phyloP scores from a whole-genome alignment of 2,329 filamentous ascomycete species.

The Apiospora malaysiana region DNA sequence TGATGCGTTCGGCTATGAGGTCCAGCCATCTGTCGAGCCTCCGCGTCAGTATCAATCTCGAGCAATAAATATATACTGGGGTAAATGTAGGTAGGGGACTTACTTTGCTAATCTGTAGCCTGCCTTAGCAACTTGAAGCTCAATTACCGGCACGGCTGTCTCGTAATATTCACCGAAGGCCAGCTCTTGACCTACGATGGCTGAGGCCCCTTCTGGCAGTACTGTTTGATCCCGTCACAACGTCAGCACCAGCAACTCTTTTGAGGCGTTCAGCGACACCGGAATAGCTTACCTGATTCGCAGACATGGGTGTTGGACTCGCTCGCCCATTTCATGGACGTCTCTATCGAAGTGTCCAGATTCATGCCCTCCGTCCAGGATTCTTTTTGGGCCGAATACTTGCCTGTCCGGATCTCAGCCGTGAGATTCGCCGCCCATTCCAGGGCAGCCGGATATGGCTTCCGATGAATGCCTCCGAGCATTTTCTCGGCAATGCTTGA shows the following conservation, averaged over 20 bases:
- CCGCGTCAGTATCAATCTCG: background rate
- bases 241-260: background rate
- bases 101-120: slow-evolving; percentile 68
- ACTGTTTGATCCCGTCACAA: slow-evolving; percentile 47
- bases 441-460: slow-evolving; percentile 56
- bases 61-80: background rate
- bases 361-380: slow-evolving; percentile 64
- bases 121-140: slow-evolving; percentile 70
- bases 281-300: slow-evolving; percentile 55
- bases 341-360: slow-evolving; percentile 58
- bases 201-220: slow-evolving; percentile 64
- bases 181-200: slow-evolving; percentile 65
- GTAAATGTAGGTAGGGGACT: too few species aligned
- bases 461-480: slow-evolving; percentile 59
- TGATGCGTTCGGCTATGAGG: slow-evolving; percentile 53
- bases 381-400: slow-evolving; percentile 55
- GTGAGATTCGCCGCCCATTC: slow-evolving; percentile 64
- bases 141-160: slow-evolving; percentile 66
- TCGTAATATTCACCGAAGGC: slow-evolving; percentile 65
- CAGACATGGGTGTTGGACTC: slow-evolving; percentile 69
- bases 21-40: slow-evolving; percentile 59
- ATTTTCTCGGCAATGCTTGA: slow-evolving; percentile 70
- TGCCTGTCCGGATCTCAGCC: slow-evolving; percentile 59
- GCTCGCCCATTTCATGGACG: slow-evolving; percentile 67
- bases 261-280: background rate